phyloP scores from a whole-genome alignment of 345 rosid species.

The Melaleuca alternifolia region DNA sequence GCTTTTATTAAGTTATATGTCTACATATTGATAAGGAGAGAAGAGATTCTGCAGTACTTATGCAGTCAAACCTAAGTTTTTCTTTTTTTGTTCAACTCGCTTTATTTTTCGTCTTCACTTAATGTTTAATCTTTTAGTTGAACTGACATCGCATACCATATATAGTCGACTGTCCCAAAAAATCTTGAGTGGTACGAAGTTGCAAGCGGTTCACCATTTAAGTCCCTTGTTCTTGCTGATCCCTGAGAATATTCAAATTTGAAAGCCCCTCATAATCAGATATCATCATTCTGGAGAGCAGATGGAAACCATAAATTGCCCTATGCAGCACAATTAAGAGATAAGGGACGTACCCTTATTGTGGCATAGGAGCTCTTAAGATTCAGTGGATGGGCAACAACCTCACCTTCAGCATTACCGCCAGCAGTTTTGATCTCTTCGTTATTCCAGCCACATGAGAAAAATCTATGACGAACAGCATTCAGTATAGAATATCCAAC shows the following conservation, averaged over 20 bases:
- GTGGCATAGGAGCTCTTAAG: constrained; percentile 61
- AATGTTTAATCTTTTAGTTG: neutral
- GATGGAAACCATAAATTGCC: neutral
- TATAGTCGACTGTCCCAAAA: constrained; percentile 81
- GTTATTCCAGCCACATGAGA: constrained; percentile 37
- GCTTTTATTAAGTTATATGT: neutral
- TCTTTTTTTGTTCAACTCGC: neutral
- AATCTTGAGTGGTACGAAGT: constrained; percentile 79
- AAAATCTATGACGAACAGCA: constrained; percentile 22
- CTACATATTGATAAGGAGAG: neutral
- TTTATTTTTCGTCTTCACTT: neutral
- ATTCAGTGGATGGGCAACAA: constrained; percentile 51
- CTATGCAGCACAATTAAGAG: neutral
- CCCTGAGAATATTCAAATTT: constrained; percentile 27
- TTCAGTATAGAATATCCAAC: neutral
- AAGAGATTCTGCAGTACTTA: neutral
- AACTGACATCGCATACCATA: constrained; percentile 24
- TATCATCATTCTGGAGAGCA: neutral
- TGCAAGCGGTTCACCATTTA: constrained; percentile 62
- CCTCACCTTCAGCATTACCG: constrained; percentile 28
- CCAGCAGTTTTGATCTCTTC: constrained; percentile 53
- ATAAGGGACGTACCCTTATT: constrained; percentile 25
- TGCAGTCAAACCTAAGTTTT: neutral
- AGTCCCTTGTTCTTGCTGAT: constrained; percentile 38
- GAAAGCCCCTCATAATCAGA: neutral